Base-by-base conservation (phyloP, 2,329 filamentous ascomycete species). In the Colletotrichum incanum region DNA sequence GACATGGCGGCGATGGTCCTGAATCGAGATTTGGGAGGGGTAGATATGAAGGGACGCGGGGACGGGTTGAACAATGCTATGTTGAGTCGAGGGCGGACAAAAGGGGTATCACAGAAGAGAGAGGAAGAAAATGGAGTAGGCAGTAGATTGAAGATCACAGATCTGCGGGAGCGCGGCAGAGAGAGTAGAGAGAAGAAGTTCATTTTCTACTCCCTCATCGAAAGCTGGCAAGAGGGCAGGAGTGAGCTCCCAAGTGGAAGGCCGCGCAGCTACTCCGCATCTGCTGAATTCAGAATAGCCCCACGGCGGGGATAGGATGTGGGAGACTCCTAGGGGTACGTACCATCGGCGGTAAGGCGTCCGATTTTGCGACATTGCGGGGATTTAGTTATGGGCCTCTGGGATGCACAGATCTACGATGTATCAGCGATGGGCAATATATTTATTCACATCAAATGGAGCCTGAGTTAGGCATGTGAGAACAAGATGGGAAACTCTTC, bases 231-330 rank as follows among this genome's bases (percentile, higher is more conserved):
- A 50, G 39, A 55, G 31, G n/a, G 28, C 26, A 20, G 55, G 55
- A 58, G 37, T n/a, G 37, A 58, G 37, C 55, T 58, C 43, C 55
- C 37, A 31, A 66, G 31, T 49, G 55, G 56, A 67, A 56, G 41
- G 39, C 63, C 39, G 54, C 16, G 43, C 31, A 65, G 61, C 50
- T 58, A 69, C 45, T 70, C 61, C 67, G 67, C 67, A 65, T 37
- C 41, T 58, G 39, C 55, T 43, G 37, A 11, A 58, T 58, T 58
- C 23, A 37, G 37, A 41, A 16, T 58, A 16, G 58, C 39, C 23
- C 52, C 34, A 52, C 54, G 54, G 67, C 67, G 67, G 62, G 67
- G 56, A 47, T 55, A 62, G 62, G 67, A 71, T 63, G 67, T 71
- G 67, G 63, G 55, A 47, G 64, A 61, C 56, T 39, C 28, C 28